Evolutionary conservation across 73 alveolate species (phyloP), one percentile per base, ranked within the genome.

Genomic region (Stentor coeruleus): DNA sequence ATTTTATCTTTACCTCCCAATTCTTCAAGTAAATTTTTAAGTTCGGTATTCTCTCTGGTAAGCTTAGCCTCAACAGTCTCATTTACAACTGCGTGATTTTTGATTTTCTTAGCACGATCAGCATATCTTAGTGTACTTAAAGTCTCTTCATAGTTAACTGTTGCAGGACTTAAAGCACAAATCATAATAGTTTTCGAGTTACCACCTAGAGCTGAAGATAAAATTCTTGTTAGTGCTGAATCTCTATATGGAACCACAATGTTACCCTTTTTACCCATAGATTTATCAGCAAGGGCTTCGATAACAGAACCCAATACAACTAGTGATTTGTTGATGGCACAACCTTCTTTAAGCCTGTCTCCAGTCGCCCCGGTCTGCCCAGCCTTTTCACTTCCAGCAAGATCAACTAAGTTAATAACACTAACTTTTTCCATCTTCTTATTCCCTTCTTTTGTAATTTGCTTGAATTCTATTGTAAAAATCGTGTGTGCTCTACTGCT

Each of bases 361-460:
- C 99, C 99, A 3, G 96, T 89, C 0, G 99, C 99, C 31, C 99
- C 99, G 3, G 99, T 98, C 81, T 94, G 90, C 4, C 99, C 99
- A 33, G 98, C 98, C 85, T 95, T 95, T 82, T 98, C 99, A n/a
- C 99, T 90, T 41, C 99, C 99, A 15, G 99, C 99, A 80, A 97
- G 85, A 93, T 98, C 99, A 0, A 97, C 99, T 89, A 98, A 81
- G 84, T 97, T 95, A 73, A 98, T 95, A 81, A 94, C 93, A n/a
- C 99, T 92, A 73, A 94, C 86, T 88, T 93, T 93, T 91, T 92
- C 98, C 55, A 93, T 85, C 74, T 92, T 97, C 81, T n/a, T 90
- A 59, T 88, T 93, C 40, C 87, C 95, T 0, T 84, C 86, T 74
- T 80, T 85, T 35, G 89, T 84, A 66, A 95, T 86, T 84, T 97